phyloP scores from a whole-genome alignment of 139 green algal species.

The Chlorella vulgaris region DNA sequence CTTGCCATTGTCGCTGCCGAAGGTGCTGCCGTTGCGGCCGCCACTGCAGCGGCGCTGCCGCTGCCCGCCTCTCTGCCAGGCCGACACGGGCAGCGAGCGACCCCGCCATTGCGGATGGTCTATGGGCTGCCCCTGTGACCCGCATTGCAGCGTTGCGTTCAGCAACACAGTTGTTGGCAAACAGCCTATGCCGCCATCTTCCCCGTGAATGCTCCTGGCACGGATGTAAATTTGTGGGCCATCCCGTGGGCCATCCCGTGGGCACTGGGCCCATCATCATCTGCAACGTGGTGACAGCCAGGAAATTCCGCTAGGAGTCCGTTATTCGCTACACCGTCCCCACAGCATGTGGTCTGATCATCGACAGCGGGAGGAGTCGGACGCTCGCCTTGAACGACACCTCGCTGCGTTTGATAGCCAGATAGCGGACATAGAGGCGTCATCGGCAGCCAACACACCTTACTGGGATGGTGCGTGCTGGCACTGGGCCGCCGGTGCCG shows the following conservation, averaged over 20 bases:
- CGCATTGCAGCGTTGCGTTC: too few relatives aligned
- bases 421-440: slow-evolving; percentile 9
- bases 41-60: not conserved
- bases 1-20: not conserved
- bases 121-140: too few relatives aligned
- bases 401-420: slow-evolving; percentile 3
- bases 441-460: not conserved
- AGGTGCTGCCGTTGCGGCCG: not conserved
- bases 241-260: too few relatives aligned
- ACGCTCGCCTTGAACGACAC: not conserved
- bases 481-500: not conserved
- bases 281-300: too few relatives aligned
- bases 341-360: not conserved
- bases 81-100: too few relatives aligned
- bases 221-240: too few relatives aligned
- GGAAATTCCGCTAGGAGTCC: too few relatives aligned
- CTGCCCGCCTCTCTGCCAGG: not conserved
- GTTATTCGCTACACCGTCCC: too few relatives aligned
- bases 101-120: too few relatives aligned
- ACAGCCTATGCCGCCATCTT: too few relatives aligned
- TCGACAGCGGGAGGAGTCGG: not conserved
- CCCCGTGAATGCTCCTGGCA: not conserved
- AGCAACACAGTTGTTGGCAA: too few relatives aligned
- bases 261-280: too few relatives aligned
- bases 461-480: slow-evolving; percentile 15